Percentiles rank a stretch among this genome's conserved stretches.
These are phyloP conservation scores for Cunninghamia lanceolata DNA, from an alignment of 75 land plant genomes.

Conservation along the genomic window DNA sequence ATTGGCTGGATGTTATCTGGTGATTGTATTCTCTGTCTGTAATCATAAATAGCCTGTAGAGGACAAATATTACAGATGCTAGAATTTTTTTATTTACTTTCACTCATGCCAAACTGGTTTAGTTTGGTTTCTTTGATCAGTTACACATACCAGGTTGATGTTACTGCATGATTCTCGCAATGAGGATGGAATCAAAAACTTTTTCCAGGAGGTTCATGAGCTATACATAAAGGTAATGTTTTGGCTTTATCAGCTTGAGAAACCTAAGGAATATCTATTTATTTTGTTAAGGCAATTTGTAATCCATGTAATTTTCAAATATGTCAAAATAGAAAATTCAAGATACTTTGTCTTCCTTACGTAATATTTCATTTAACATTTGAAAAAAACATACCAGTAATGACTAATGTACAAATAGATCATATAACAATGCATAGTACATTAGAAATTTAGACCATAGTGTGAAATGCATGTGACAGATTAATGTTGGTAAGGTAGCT, in stretches of 20 bases:
- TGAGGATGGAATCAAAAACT: slow-evolving; percentile 97
- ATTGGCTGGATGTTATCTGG: background rate
- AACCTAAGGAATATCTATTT: background rate
- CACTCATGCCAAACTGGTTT: background rate
- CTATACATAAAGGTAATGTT: slow-evolving; percentile 84
- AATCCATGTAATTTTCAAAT: background rate
- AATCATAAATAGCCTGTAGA: background rate
- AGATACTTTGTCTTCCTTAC: background rate
- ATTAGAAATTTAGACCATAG: background rate
- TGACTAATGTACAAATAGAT: background rate
- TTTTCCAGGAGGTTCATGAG: slow-evolving; percentile 99
- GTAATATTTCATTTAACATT: background rate
- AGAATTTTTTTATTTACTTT: background rate
- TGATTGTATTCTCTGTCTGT: background rate
- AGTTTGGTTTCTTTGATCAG: slow-evolving; percentile 26
- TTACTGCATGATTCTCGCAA: slow-evolving; percentile 95
- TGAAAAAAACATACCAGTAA: background rate
- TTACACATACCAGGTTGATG: slow-evolving; percentile 88
- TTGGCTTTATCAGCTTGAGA: slow-evolving; percentile 4
- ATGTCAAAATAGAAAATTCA: background rate
- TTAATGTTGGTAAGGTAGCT: background rate
- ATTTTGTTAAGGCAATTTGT: background rate
- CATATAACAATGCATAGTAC: background rate
- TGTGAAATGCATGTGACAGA: background rate
- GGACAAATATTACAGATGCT: background rate